These are phyloP conservation scores for Curvularia verruculosa DNA, from an alignment of 2,329 filamentous ascomycete species.

Conservation along the genomic window DNA sequence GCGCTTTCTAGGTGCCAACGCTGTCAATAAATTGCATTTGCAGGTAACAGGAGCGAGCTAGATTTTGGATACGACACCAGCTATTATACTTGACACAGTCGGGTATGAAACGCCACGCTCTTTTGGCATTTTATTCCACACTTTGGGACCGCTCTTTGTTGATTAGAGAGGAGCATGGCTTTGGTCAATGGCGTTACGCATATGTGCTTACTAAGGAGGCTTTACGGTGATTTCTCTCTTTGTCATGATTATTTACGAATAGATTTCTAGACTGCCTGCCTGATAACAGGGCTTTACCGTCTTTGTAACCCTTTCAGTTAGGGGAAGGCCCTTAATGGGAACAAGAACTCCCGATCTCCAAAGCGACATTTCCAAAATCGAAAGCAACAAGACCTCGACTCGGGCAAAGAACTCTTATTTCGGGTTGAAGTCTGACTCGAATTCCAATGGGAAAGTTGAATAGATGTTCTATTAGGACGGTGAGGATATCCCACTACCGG, in stretches of 20 bases:
- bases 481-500: neutral
- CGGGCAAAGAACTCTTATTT: neutral
- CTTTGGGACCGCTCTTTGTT: constrained; percentile 12
- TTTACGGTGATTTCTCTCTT: constrained; percentile 9
- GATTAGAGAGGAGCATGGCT: constrained; percentile 18
- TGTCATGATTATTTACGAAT: constrained; percentile 14
- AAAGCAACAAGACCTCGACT: neutral
- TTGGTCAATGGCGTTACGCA: constrained; percentile 17
- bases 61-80: constrained; percentile 27
- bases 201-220: constrained; percentile 5
- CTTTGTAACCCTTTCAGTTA: neutral
- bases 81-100: constrained; percentile 5
- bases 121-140: constrained; percentile 11
- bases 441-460: neutral
- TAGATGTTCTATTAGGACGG: neutral
- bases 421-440: too few species aligned
- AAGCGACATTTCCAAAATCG: constrained; percentile 1
- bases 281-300: constrained; percentile 3
- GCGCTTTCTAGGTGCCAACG: constrained; percentile 35
- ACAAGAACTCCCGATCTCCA: neutral
- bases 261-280: constrained; percentile 15
- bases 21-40: constrained; percentile 7
- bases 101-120: constrained; percentile 14
- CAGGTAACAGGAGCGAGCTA: constrained; percentile 7
- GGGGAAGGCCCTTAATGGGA: neutral